Conservation (phyloP, 805 yeast species). For the Aciculoconidium aculeatum region DNA sequence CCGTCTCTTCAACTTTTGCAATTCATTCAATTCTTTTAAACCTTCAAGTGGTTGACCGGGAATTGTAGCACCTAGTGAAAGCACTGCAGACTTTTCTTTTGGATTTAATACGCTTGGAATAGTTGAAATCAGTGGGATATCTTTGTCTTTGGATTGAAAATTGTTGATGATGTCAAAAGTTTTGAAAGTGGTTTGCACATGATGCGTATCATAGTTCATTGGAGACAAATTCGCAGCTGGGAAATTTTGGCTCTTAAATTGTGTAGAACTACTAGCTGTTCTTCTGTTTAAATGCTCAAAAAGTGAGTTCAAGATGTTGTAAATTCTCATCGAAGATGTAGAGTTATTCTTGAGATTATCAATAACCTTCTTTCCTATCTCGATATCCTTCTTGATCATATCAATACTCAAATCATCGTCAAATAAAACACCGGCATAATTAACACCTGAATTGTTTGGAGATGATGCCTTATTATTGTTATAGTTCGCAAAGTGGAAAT, state of each 20-base stretch:
- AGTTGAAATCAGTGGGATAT: neutral
- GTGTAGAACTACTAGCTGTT: slow-evolving; percentile 46
- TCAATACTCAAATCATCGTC: slow-evolving; percentile 44
- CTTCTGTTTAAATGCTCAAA: slow-evolving; percentile 73
- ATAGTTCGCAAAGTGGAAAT: slow-evolving; percentile 52
- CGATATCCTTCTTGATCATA: slow-evolving; percentile 67
- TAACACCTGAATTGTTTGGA: slow-evolving; percentile 20
- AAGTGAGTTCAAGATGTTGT: slow-evolving; percentile 69
- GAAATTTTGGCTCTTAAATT: slow-evolving; percentile 3
- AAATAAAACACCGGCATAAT: slow-evolving; percentile 40
- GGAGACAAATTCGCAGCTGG: slow-evolving; percentile 7
- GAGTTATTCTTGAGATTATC: slow-evolving; percentile 67
- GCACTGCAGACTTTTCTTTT: too few species aligned
- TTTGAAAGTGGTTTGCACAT: slow-evolving; percentile 18
- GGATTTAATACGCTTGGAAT: too few species aligned
- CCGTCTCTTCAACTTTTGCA: too few species aligned
- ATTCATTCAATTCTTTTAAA: too few species aligned
- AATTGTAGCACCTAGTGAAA: too few species aligned
- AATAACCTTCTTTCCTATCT: slow-evolving; percentile 70
- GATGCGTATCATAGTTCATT: slow-evolving; percentile 9
- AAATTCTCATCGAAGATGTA: slow-evolving; percentile 75
- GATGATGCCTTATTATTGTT: slow-evolving; percentile 14
- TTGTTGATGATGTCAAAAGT: slow-evolving; percentile 27
- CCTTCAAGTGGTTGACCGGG: too few species aligned
- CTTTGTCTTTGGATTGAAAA: slow-evolving; percentile 7